Conservation (phyloP, 192 early-diverging fungal genomes). For the Coemansia sp. region DNA sequence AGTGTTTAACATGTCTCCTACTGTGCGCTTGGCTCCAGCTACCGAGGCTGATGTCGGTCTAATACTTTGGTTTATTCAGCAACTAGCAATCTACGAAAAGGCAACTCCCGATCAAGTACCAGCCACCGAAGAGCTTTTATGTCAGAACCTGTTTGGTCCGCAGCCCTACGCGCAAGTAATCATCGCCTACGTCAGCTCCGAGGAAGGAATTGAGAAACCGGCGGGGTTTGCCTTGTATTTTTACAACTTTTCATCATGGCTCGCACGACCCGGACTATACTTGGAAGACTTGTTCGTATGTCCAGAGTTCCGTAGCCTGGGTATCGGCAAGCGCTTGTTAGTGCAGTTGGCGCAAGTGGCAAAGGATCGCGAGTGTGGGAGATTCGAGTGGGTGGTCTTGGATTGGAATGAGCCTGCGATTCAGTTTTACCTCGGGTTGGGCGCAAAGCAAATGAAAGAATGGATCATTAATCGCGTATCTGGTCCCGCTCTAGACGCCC, state of each 20-base stretch:
- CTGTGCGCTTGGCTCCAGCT: slow-evolving; percentile 49
- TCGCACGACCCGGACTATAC: slow-evolving; percentile 76
- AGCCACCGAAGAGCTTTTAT: slow-evolving; percentile 68
- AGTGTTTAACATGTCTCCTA: background rate
- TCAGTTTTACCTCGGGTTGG: slow-evolving; percentile 73
- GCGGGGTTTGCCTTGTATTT: slow-evolving; percentile 86
- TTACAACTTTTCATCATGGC: slow-evolving; percentile 80
- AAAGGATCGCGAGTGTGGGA: slow-evolving; percentile 64
- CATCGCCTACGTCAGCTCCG: slow-evolving; percentile 57
- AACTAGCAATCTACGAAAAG: slow-evolving; percentile 80
- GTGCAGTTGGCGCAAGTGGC: slow-evolving; percentile 69
- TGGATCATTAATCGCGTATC: slow-evolving; percentile 77
- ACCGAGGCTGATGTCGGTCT: slow-evolving; percentile 61
- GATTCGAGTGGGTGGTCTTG: slow-evolving; percentile 83
- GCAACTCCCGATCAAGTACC: slow-evolving; percentile 63
- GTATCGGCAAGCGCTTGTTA: slow-evolving; percentile 72
- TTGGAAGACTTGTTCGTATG: slow-evolving; percentile 83
- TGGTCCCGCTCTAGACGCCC: slow-evolving; percentile 58
- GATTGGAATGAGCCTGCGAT: slow-evolving; percentile 85
- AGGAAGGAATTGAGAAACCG: slow-evolving; percentile 45
- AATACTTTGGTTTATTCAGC: slow-evolving; percentile 70
- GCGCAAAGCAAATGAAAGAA: slow-evolving; percentile 68
- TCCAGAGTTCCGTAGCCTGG: slow-evolving; percentile 62
- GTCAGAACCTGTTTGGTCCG: slow-evolving; percentile 65
- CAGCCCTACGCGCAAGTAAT: slow-evolving; percentile 69